These are phyloP conservation scores for Rhododendron ferrugineum DNA, from an alignment of 148 eudicot species.

Conservation along the genomic window DNA sequence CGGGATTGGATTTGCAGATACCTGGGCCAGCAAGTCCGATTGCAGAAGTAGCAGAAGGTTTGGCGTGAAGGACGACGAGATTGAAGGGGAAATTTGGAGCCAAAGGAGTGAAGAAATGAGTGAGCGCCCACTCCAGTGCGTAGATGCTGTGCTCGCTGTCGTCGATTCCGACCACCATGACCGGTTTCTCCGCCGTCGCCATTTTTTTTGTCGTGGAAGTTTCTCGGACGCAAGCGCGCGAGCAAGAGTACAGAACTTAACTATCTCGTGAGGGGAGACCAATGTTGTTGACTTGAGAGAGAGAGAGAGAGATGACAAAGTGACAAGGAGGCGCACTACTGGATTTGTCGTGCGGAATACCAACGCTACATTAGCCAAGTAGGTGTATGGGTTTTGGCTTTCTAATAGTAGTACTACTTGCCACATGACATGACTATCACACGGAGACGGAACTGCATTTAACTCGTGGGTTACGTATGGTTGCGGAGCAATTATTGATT, in stretches of 20 bases:
- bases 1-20: background rate
- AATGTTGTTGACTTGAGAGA: background rate
- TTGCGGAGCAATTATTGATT: too few species aligned
- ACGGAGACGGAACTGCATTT: too few species aligned
- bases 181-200: constrained; percentile 34
- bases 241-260: background rate
- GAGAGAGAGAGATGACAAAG: background rate
- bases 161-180: constrained; percentile 56
- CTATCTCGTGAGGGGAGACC: background rate
- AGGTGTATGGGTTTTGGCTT: background rate
- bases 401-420: too few species aligned
- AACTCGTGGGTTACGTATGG: too few species aligned
- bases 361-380: background rate
- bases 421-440: too few species aligned
- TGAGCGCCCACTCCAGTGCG: constrained; percentile 57
- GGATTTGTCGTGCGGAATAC: background rate
- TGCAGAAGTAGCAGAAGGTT: constrained; percentile 36
- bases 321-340: background rate
- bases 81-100: constrained; percentile 37
- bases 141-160: constrained; percentile 62
- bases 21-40: constrained; percentile 59
- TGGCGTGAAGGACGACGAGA: constrained; percentile 50
- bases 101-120: constrained; percentile 43
- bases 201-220: background rate
- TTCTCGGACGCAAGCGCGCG: background rate